A percentile compares a stretch with the other conserved stretches of the same genome.
phyloP scores from a whole-genome alignment of 1,139 yeast species.

The Hemisphaericaspora xylofermentans region DNA sequence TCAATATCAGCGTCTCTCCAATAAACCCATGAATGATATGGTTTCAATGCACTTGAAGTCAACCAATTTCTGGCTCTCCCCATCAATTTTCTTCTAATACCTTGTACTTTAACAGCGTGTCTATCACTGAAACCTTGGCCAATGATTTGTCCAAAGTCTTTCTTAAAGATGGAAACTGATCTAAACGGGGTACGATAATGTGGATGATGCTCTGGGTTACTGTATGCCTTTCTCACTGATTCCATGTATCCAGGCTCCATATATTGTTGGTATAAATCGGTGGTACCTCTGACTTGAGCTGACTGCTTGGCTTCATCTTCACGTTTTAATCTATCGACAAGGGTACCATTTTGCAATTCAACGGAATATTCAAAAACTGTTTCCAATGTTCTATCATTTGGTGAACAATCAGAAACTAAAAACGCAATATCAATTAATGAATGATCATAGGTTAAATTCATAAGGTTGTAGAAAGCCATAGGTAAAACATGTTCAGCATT shows the following conservation, averaged over 20 bases:
- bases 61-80: constrained; percentile 57
- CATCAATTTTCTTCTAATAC: constrained; percentile 54
- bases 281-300: constrained; percentile 46
- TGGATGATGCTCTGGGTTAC: constrained; percentile 58
- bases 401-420: constrained; percentile 80
- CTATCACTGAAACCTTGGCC: constrained; percentile 54
- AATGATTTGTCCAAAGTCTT: constrained; percentile 52
- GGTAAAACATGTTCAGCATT: constrained; percentile 82
- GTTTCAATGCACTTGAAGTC: constrained; percentile 51
- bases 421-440: constrained; percentile 79
- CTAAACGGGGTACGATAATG: constrained; percentile 73
- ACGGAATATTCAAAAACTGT: constrained; percentile 64
- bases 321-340: constrained; percentile 47
- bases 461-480: constrained; percentile 78
- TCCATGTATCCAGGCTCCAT: constrained; percentile 68
- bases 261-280: constrained; percentile 62
- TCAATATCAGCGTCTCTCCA: constrained; percentile 61
- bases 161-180: constrained; percentile 61
- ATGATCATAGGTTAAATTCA: constrained; percentile 86
- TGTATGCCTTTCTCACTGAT: constrained; percentile 55
- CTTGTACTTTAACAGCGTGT: constrained; percentile 56
- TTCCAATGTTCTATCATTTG: constrained; percentile 70
- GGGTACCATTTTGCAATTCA: constrained; percentile 69
- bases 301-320: constrained; percentile 34
- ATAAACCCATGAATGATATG: constrained; percentile 53